Percentiles rank a stretch among this genome's conserved stretches.
These are phyloP conservation scores for Boletus tomentosulus DNA, from an alignment of 768 basidiomycete genomes.

Conservation along the genomic window DNA sequence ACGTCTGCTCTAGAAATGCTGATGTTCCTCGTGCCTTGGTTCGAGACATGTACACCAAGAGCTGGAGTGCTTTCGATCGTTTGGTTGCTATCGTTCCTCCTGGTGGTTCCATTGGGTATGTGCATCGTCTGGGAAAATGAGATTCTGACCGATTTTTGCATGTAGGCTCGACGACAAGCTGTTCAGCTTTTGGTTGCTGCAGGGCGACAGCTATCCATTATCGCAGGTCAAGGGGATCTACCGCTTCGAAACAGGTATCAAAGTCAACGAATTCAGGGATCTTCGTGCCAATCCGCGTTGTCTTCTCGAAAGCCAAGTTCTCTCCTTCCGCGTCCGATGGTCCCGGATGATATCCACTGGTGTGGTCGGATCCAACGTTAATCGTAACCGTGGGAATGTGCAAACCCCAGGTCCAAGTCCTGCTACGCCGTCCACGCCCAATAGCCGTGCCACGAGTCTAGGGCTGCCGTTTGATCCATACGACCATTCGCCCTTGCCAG, in stretches of 20 bases:
- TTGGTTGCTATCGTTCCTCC: conserved; percentile 88
- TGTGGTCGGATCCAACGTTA: conserved; percentile 47
- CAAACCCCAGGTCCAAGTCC: conserved; percentile 30
- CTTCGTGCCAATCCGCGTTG: conserved; percentile 86
- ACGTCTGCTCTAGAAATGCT: conserved; percentile 54
- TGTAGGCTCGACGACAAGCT: conserved; percentile 90
- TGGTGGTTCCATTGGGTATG: conserved; percentile 83
- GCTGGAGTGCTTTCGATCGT: conserved; percentile 88
- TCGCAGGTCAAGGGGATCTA: conserved; percentile 82
- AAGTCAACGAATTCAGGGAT: conserved; percentile 85
- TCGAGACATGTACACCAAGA: conserved; percentile 89
- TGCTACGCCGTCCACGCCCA: conserved; percentile 13
- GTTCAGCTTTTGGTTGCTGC: conserved; percentile 85
- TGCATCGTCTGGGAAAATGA: conserved; percentile 10
- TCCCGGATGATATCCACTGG: conserved; percentile 68
- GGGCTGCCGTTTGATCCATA: conserved; percentile 79
- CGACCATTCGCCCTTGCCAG: conserved; percentile 60
- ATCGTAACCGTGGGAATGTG: conserved; percentile 31
- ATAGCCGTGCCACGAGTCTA: conserved; percentile 37
- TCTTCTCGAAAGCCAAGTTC: conserved; percentile 75
- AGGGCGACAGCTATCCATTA: conserved; percentile 70
- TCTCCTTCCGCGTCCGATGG: conserved; percentile 82
- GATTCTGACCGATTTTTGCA: background rate
- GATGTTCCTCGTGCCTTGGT: conserved; percentile 82
- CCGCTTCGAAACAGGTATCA: conserved; percentile 84